Evolutionary conservation across 2,329 filamentous ascomycete species (phyloP).

Genomic region (Hypomyces perniciosus): DNA sequence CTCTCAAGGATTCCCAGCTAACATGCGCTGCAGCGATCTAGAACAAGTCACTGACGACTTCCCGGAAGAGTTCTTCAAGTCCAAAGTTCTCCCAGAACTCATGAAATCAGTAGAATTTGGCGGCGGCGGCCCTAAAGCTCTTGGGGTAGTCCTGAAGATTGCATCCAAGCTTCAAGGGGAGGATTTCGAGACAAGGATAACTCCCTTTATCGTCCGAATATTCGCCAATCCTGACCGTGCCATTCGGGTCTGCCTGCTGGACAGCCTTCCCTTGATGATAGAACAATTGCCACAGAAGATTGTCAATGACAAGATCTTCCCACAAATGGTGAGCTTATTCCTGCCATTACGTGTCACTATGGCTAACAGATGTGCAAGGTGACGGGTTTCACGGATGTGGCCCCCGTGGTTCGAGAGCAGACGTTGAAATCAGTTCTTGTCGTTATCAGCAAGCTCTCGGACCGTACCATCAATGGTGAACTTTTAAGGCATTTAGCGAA

Average conservation of each 20-base stretch:
- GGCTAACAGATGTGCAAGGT: constrained; percentile 46
- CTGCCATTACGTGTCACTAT: neutral
- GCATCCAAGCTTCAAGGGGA: constrained; percentile 79
- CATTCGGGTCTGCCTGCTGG: constrained; percentile 82
- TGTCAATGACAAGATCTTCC: constrained; percentile 95
- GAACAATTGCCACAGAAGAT: constrained; percentile 81
- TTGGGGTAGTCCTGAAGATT: constrained; percentile 85
- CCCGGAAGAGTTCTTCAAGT: constrained; percentile 95
- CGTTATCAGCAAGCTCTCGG: constrained; percentile 82
- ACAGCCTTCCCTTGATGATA: constrained; percentile 86
- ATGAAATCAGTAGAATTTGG: constrained; percentile 99
- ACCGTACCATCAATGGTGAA: constrained; percentile 89
- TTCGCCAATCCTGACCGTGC: constrained; percentile 90
- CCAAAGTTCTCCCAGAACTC: constrained; percentile 90
- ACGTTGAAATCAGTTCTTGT: constrained; percentile 90
- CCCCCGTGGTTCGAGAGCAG: constrained; percentile 88
- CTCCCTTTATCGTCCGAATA: constrained; percentile 77
- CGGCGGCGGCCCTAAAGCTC: constrained; percentile 87
- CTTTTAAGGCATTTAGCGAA: constrained; percentile 86
- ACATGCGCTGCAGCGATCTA: constrained; percentile 54
- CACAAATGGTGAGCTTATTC: constrained; percentile 61
- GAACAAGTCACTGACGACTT: constrained; percentile 88
- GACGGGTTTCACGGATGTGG: constrained; percentile 89
- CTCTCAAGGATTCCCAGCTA: constrained; percentile 24
- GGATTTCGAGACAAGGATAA: constrained; percentile 80